Conservation (phyloP, 2,329 filamentous ascomycete genomes). For the Lecanicillium sp. region DNA sequence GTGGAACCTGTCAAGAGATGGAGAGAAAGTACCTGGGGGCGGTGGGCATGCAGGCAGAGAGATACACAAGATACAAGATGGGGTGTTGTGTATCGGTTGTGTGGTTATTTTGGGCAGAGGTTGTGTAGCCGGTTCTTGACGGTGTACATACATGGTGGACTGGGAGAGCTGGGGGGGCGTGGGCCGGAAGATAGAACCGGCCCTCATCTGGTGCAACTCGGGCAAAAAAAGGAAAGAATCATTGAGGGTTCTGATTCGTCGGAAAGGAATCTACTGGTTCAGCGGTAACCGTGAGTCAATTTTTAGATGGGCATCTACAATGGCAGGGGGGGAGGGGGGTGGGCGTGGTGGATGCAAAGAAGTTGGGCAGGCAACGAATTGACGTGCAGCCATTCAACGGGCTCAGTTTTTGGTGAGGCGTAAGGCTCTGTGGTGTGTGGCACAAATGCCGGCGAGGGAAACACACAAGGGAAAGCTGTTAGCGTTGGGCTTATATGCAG, state of each 20-base stretch:
- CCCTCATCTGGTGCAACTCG: constrained; percentile 5
- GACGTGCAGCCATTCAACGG: constrained; percentile 13
- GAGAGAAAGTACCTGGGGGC: not conserved
- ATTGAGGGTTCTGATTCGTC: constrained; percentile 11
- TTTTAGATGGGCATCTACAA: constrained; percentile 4
- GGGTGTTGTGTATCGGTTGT: not conserved
- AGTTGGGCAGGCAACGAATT: too few species aligned
- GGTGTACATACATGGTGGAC: not conserved
- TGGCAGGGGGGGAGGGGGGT: not conserved
- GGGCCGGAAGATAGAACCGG: not conserved
- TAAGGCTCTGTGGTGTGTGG: not conserved
- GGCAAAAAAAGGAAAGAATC: not conserved
- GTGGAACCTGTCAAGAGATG: not conserved
- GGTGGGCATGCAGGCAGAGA: not conserved
- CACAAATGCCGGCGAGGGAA: not conserved
- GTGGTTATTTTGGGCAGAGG: constrained; percentile 3
- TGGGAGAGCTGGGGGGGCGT: not conserved
- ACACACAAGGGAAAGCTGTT: not conserved
- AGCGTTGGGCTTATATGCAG: not conserved
- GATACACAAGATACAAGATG: not conserved
- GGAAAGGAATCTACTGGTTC: not conserved
- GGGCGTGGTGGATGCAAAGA: too few species aligned
- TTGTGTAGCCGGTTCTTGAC: not conserved
- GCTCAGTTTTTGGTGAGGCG: not conserved
- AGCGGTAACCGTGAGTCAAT: constrained; percentile 9